Evolutionary conservation across 2,329 filamentous ascomycete genomes (phyloP), one percentile per base, ranked within the genome.

Genomic region (Talaromyces pinophilus): DNA sequence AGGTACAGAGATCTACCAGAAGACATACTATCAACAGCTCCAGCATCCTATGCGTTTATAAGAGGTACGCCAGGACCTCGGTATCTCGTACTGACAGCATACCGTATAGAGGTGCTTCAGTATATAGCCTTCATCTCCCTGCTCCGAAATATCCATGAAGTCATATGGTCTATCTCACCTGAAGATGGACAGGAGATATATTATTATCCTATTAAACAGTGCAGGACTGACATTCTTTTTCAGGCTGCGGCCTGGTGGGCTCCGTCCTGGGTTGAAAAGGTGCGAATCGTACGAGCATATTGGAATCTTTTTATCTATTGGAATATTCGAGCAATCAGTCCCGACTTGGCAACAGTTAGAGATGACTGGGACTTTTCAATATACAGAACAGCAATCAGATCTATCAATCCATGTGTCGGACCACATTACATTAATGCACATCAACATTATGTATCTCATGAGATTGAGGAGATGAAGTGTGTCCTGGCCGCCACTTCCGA

Each of bases 391-490:
- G 35, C 42, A 50, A 17, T 61, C 7, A 50, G 1, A 10, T 28
- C 5, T 22, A 19, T 61, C 10, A 11, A 50, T 38, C 25, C 59
- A 22, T 13, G 28, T 38, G 8, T 65, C 17, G 19, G 17, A 25
- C 57, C 57, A 15, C 10, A 40, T 28, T 33, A 50, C 17, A 7
- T 5, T 3, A 30, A 30, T 30, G 7, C 30, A 30, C n/a, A 46
- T 11, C 10, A 6, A 13, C n/a, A 25, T 25, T 25, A 28, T 25
- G 1, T 63, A 33, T 3, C 2, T 13, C 54, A 63, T 62, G 48
- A 42, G 28, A 33, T 66, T 35, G 59, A 63, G 63, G 64, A 66
- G 28, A 66, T 66, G 64, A 66, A 52, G 52, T 66, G 64, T 59
- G 59, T 66, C 17, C 64, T 63, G n/a, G 52, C 7, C 4, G 19